These are phyloP conservation scores for Cryphonectria nitschkei DNA, from an alignment of 2,329 filamentous ascomycete genomes.

Conservation along the genomic window DNA sequence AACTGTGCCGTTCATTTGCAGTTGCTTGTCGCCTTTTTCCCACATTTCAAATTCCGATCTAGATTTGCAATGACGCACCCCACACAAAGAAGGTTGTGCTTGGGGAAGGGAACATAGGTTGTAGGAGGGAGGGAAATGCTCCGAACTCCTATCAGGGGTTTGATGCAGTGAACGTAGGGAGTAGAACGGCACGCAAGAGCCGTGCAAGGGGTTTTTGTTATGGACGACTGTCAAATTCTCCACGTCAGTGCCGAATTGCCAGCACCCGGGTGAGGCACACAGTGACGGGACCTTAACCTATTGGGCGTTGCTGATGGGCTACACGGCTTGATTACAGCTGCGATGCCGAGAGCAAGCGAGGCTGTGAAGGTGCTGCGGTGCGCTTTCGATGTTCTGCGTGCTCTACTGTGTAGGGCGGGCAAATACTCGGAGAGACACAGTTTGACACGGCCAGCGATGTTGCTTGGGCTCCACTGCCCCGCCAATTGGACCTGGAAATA, in stretches of 20 bases:
- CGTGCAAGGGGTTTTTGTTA: not conserved
- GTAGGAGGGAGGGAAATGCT: not conserved
- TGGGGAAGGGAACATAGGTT: not conserved
- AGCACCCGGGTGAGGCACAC: not conserved
- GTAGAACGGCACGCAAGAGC: constrained; percentile 7
- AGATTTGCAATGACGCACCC: constrained; percentile 5
- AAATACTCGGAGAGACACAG: constrained; percentile 6
- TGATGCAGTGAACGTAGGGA: constrained; percentile 11
- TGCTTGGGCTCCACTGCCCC: constrained; percentile 22
- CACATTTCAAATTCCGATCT: constrained; percentile 9
- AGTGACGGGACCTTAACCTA: not conserved
- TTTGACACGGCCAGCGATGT: constrained; percentile 2
- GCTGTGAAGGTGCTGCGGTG: not conserved
- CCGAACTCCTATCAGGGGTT: constrained; percentile 16
- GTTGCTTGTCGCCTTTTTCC: not conserved
- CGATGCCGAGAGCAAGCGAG: not conserved
- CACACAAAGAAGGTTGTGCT: not conserved
- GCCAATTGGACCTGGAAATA: constrained; percentile 26
- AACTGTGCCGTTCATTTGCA: constrained; percentile 8
- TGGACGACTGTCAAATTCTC: not conserved
- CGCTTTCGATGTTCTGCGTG: not conserved
- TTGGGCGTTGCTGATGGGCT: not conserved
- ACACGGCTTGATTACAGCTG: not conserved
- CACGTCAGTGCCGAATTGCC: not conserved
- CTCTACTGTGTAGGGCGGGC: not conserved